Evolutionary conservation across 2,329 filamentous ascomycete genomes (phyloP), one percentile per base, ranked within the genome.

Genomic region (Periglandula ipomoeae): DNA sequence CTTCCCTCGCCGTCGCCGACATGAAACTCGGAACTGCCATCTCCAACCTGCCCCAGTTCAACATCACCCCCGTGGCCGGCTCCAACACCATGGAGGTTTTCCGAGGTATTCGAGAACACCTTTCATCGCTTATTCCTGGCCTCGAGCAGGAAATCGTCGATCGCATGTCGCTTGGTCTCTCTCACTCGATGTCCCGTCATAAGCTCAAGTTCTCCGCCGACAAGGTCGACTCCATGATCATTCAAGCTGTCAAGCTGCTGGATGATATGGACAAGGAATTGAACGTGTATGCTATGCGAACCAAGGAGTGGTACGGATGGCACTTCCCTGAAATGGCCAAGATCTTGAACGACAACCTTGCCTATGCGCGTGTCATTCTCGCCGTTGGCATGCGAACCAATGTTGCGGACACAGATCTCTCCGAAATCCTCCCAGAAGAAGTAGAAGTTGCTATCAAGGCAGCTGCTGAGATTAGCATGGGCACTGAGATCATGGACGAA

Each of bases 301-400:
- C 96, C 53, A 97, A 97, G 82, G 93, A 98, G 70, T 98, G 93
- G 93, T 98, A 98, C 66, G 93, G 93, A 62, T 98, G 93, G 93
- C 93, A 97, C 71, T 98, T 97, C 75, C 93, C 93, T 37, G 93
- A 98, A 74, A 83, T 98, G 78, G 90, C 88, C 63, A 91, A 90
- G 72, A 95, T 97, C 63, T 78, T 96, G 58, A 94, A 94, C 69
- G 93, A 98, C 77, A 98, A 98, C 71, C 74, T 95, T 54, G 90
- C 90, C 56, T 98, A 95, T 66, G 84, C 90, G 52, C 85, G 84
- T 57, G 84, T 98, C 50, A 89, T 98, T 50, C 72, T 95, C 45
- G 80, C 84, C 56, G 87, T 95, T 74, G 93, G 93, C 58, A 88
- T 94, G 79, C 85, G 93, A 56, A 82, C 85, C 56, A 89, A 89